These are phyloP conservation scores for Phytophthora pseudosyringae DNA, from an alignment of 352 stramenopile species.

Conservation along the genomic window DNA sequence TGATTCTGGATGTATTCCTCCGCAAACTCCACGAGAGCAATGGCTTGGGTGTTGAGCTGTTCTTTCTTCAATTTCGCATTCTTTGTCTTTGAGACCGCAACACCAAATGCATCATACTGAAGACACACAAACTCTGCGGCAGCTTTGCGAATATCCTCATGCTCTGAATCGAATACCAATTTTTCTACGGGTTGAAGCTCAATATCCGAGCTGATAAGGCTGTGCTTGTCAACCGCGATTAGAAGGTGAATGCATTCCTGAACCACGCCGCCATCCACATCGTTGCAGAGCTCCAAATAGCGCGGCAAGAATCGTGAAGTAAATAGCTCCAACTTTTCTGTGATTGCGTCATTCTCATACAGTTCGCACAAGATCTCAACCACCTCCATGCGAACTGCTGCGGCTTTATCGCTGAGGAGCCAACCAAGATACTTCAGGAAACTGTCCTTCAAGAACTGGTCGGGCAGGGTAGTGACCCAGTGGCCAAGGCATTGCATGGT, in stretches of 20 bases:
- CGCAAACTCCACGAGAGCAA: constrained; percentile 90
- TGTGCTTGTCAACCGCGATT: constrained; percentile 83
- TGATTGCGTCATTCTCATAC: constrained; percentile 81
- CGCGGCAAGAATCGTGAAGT: constrained; percentile 78
- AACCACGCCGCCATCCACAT: constrained; percentile 80
- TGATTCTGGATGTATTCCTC: constrained; percentile 87
- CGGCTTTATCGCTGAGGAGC: constrained; percentile 93
- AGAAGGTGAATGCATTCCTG: constrained; percentile 72
- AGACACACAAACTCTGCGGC: constrained; percentile 89
- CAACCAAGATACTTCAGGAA: constrained; percentile 97
- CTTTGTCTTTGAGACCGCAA: constrained; percentile 68
- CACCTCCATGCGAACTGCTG: constrained; percentile 81
- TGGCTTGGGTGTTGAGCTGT: constrained; percentile 86
- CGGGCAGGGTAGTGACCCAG: constrained; percentile 87
- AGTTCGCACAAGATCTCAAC: constrained; percentile 83
- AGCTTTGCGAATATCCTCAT: constrained; percentile 76
- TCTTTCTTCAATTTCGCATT: constrained; percentile 73
- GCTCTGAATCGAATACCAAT: constrained; percentile 80
- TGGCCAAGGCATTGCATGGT: constrained; percentile 84
- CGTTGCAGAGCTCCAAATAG: constrained; percentile 83
- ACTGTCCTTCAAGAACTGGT: constrained; percentile 93
- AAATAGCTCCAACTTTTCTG: constrained; percentile 79
- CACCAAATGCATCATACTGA: constrained; percentile 89
- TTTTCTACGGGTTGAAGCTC: constrained; percentile 81
- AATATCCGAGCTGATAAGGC: constrained; percentile 80